Evolutionary conservation across 768 basidiomycete genomes (phyloP), one percentile per base, ranked within the genome.

Genomic region (Roridomyces roridus): DNA sequence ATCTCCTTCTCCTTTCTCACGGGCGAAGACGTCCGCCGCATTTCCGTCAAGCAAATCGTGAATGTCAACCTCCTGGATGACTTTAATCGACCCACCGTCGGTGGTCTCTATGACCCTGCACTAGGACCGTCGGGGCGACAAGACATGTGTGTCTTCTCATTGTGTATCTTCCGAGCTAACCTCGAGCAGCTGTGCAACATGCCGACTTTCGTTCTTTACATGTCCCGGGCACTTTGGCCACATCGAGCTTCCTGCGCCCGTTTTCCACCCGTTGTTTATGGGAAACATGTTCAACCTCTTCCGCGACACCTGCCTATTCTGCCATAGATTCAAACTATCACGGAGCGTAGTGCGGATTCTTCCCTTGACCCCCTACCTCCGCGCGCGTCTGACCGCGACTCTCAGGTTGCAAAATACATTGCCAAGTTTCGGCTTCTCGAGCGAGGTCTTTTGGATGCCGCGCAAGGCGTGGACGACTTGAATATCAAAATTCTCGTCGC

Each of bases 171-270:
- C n/a, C n/a, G n/a, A n/a, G n/a, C n/a, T n/a, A 34, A 34, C 36
- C 39, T 55, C 29, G 24, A 44, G 21, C 69, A 99, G 96, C 57
- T 99, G 97, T 71, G 80, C 90, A 60, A 97, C 97, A 73, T 99
- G 97, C 70, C 89, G 84, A 55, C 84, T 97, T 66, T 92, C 87
- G 43, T 96, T 94, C 68, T 98, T 89, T 76, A 89, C 89, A 57
- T 99, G 97, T 72, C 96, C 97, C 2, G 97, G 97, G 17, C 97
- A 99, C 73, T 99, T 91, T 74, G 97, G 97, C 20, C 97, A 98
- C 73, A 96, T 99, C 58, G 94, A 98, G 59, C 84, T 99, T 6
- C 95, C 96, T 18, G 85, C 91, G 17, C 96, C 97, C 14, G 93
- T 98, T 3, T 98, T 92, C 69, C 96, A 99, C 68, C 97, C 97